Evolutionary conservation across 805 yeast species (phyloP).

Genomic region (Wickerhamomyces xylosicus): DNA sequence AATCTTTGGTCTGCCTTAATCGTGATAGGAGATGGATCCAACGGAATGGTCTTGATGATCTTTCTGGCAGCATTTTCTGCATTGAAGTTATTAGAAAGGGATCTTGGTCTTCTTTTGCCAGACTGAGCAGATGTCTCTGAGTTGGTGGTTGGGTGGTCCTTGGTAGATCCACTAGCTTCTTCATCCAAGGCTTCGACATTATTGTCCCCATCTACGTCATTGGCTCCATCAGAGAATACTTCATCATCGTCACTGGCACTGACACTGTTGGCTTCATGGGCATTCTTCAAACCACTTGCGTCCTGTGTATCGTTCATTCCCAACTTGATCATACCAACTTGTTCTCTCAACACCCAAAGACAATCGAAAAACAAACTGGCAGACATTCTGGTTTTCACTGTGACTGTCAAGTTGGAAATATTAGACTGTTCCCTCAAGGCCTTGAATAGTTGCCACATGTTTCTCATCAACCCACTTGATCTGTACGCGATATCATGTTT

Average conservation of each 20-base stretch:
- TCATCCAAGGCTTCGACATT: neutral
- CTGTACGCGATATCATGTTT: conserved; percentile 91
- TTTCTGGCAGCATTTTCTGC: conserved; percentile 67
- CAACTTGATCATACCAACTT: conserved; percentile 75
- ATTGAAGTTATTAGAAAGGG: conserved; percentile 43
- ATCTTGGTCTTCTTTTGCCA: conserved; percentile 28
- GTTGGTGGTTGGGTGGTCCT: conserved; percentile 23
- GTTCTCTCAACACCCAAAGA: conserved; percentile 72
- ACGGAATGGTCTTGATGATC: conserved; percentile 68
- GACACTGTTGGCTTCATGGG: conserved; percentile 10
- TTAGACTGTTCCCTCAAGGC: conserved; percentile 43
- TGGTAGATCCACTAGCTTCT: conserved; percentile 8
- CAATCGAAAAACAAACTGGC: conserved; percentile 92
- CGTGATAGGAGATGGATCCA: conserved; percentile 71
- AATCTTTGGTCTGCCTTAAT: conserved; percentile 10
- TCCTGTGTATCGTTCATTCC: conserved; percentile 19
- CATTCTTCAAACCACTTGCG: conserved; percentile 5
- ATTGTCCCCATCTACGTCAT: conserved; percentile 11
- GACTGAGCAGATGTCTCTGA: conserved; percentile 23
- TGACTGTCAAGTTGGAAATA: conserved; percentile 33
- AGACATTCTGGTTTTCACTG: conserved; percentile 76
- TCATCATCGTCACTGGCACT: conserved; percentile 18
- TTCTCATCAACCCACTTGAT: conserved; percentile 87
- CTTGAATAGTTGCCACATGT: conserved; percentile 83
- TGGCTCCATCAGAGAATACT: conserved; percentile 10